These are phyloP conservation scores for Pythium pyrilobum DNA, from an alignment of 352 stramenopile species.

Conservation along the genomic window DNA sequence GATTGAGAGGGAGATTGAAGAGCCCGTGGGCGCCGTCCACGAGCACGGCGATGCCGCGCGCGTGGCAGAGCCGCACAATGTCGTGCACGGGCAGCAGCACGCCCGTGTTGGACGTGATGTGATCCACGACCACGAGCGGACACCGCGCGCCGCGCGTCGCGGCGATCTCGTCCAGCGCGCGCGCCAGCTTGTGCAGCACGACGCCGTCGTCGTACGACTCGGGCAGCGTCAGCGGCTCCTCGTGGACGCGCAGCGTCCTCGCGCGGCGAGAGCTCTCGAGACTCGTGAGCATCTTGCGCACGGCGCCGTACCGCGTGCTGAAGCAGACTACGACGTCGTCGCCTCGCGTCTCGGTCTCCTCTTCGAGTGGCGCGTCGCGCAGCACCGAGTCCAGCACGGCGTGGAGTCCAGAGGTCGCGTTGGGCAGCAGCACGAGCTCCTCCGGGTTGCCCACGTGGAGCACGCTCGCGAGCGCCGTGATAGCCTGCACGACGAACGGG, in stretches of 20 bases:
- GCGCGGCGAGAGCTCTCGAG: conserved; percentile 16
- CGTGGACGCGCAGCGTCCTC: conserved; percentile 31
- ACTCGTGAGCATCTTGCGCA: conserved; percentile 88
- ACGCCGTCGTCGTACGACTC: conserved; percentile 55
- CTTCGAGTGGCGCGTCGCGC: not conserved
- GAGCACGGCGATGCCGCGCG: conserved; percentile 50
- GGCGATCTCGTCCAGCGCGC: conserved; percentile 19
- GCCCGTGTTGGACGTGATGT: conserved; percentile 93
- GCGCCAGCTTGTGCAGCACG: conserved; percentile 34
- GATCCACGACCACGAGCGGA: conserved; percentile 86
- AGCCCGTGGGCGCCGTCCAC: conserved; percentile 92
- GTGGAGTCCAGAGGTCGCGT: conserved; percentile 90
- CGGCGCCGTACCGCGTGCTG: conserved; percentile 87
- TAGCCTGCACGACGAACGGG: conserved; percentile 75
- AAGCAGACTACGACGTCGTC: conserved; percentile 61
- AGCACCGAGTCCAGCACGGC: conserved; percentile 64
- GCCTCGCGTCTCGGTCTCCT: not conserved
- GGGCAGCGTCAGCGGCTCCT: conserved; percentile 56
- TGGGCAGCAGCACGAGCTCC: conserved; percentile 78
- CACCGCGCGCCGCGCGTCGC: conserved; percentile 29
- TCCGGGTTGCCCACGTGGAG: conserved; percentile 39
- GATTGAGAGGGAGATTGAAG: conserved; percentile 71
- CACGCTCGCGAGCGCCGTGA: conserved; percentile 72
- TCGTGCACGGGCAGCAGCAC: conserved; percentile 79
- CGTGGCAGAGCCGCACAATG: conserved; percentile 65